Percentiles rank a stretch among this genome's conserved stretches.
Evolutionary conservation across 2,329 filamentous ascomycete genomes (phyloP).

Genomic region (Fusarium dimerum): DNA sequence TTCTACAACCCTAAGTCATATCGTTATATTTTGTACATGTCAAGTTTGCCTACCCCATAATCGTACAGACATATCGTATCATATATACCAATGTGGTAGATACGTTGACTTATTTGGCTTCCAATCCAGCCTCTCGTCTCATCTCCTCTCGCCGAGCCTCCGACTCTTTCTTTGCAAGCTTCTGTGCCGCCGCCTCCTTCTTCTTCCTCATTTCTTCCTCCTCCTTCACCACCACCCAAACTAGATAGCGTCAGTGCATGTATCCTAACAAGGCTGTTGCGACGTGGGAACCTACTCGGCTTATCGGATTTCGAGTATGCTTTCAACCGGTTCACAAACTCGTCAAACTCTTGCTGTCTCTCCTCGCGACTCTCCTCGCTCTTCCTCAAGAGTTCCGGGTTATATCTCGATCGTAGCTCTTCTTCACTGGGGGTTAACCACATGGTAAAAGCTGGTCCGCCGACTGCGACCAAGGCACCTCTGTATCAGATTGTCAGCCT

Average conservation of each 20-base stretch:
- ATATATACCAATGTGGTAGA: not conserved
- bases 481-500: conserved; percentile 46
- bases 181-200: conserved; percentile 36
- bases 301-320: conserved; percentile 89
- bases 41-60: conserved; percentile 13
- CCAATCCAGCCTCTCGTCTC: conserved; percentile 49
- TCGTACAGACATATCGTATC: conserved; percentile 23
- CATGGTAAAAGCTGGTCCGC: conserved; percentile 81
- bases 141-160: conserved; percentile 49
- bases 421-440: conserved; percentile 85
- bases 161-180: conserved; percentile 42
- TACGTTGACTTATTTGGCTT: conserved; percentile 30
- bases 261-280: not conserved
- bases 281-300: conserved; percentile 64
- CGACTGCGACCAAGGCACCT: conserved; percentile 70
- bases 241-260: conserved; percentile 28
- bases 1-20: not conserved
- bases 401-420: conserved; percentile 89
- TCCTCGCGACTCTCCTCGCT: conserved; percentile 78
- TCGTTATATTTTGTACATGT: conserved; percentile 13
- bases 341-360: conserved; percentile 82
- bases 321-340: conserved; percentile 83
- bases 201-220: conserved; percentile 46
- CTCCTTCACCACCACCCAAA: conserved; percentile 54
- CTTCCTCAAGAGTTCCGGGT: conserved; percentile 87